These are phyloP conservation scores for Penicillium sp. DNA, from an alignment of 2,329 filamentous ascomycete species.

Conservation along the genomic window DNA sequence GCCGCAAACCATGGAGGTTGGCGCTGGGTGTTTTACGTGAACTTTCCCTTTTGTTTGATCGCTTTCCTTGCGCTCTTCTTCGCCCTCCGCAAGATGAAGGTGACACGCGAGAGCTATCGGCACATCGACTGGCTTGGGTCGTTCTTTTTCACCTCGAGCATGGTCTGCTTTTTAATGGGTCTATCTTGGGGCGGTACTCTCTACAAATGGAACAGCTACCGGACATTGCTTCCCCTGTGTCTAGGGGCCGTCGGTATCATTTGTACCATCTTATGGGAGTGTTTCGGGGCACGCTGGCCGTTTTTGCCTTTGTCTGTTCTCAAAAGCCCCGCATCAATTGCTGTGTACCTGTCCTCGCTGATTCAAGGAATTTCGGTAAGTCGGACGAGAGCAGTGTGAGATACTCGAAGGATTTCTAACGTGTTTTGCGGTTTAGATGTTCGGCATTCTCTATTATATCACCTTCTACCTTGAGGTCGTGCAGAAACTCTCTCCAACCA, in stretches of 20 bases:
- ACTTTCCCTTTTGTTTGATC: conserved; percentile 9
- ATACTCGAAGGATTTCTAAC: neutral
- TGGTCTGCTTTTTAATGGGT: conserved; percentile 43
- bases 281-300: conserved; percentile 7
- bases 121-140: conserved; percentile 46
- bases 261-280: conserved; percentile 38
- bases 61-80: conserved; percentile 1
- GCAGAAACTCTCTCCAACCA: conserved; percentile 7
- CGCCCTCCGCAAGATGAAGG: conserved; percentile 8
- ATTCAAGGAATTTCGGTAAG: conserved; percentile 10
- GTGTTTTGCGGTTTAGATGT: conserved; percentile 10
- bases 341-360: conserved; percentile 6
- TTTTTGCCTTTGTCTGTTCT: conserved; percentile 9
- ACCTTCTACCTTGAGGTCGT: conserved; percentile 10
- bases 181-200: conserved; percentile 47
- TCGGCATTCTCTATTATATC: conserved; percentile 13
- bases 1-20: conserved; percentile 6
- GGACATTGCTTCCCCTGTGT: conserved; percentile 42
- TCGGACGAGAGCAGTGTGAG: neutral
- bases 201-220: conserved; percentile 41
- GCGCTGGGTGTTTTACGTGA: conserved; percentile 18
- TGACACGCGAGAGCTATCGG: conserved; percentile 13
- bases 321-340: conserved; percentile 8
- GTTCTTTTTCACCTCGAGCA: conserved; percentile 42
- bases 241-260: conserved; percentile 36